These are phyloP conservation scores for Tephrocybe sp. DNA, from an alignment of 768 basidiomycete species.

Conservation along the genomic window DNA sequence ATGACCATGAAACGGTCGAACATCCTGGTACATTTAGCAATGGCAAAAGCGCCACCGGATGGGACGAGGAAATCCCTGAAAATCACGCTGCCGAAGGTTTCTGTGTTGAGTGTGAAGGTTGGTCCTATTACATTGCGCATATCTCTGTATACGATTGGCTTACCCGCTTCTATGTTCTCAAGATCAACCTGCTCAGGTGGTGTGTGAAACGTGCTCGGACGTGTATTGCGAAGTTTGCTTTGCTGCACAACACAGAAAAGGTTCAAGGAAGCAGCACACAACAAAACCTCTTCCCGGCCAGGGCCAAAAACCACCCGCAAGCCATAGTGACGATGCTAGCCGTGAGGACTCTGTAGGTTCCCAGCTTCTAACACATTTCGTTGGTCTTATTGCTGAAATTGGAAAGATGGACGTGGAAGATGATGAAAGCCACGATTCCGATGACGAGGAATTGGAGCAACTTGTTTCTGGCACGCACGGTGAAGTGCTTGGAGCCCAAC, in stretches of 20 bases:
- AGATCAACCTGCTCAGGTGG: slow-evolving; percentile 83
- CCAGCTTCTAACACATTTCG: neutral
- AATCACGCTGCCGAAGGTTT: slow-evolving; percentile 56
- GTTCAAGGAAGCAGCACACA: slow-evolving; percentile 64
- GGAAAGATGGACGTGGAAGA: slow-evolving; percentile 47
- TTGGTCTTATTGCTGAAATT: neutral
- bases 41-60: slow-evolving; percentile 44
- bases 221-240: slow-evolving; percentile 85
- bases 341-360: slow-evolving; percentile 10
- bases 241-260: slow-evolving; percentile 80
- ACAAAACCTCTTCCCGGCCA: slow-evolving; percentile 42
- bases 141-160: neutral
- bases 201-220: slow-evolving; percentile 71
- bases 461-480: slow-evolving; percentile 28
- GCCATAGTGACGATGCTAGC: slow-evolving; percentile 2
- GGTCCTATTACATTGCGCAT: slow-evolving; percentile 4
- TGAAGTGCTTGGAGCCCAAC: slow-evolving; percentile 53
- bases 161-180: slow-evolving; percentile 7
- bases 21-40: slow-evolving; percentile 39
- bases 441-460: slow-evolving; percentile 44
- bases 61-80: slow-evolving; percentile 63
- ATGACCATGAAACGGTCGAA: slow-evolving; percentile 61
- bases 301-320: slow-evolving; percentile 28
- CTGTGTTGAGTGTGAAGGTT: slow-evolving; percentile 88
- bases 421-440: slow-evolving; percentile 30